Base-by-base conservation (phyloP, 2,329 filamentous ascomycete species). In the Dryadomyces quercus-mongolicae region DNA sequence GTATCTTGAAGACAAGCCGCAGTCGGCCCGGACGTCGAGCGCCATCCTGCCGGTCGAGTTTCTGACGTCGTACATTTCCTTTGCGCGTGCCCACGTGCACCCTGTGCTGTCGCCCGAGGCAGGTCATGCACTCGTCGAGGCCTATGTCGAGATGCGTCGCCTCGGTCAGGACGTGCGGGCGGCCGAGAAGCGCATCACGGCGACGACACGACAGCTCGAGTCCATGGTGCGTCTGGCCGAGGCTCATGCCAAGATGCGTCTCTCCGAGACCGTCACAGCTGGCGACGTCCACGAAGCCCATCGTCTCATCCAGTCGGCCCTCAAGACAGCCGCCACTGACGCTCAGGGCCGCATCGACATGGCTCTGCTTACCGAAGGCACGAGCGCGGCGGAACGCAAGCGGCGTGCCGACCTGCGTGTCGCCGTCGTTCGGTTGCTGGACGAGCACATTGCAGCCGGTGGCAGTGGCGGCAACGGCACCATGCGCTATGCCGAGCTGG, bases 291-390 rank as follows among this genome's bases (percentile, higher is more conserved):
- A 82, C 51, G 93, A 98, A 72, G 91, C 93, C 0, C 88, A 95
- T 49, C 85, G 93, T 12, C 76, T 98, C 45, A 98, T 98, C 69
- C 89, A 92, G 64, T 87, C 84, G 1, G 93, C 94, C 1, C 81
- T 98, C 65, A 97, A 97, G 76, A 94, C 95, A 60, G 88, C 92
- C 0, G 93, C 93, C n/a, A 98, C 94, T 0, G 94, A 98, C 66
- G 74, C 88, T 0, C 78, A 95, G 62, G 93, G 93, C 54, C 77
- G 95, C 55, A 97, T 98, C 64, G 93, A 98, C 66, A 97, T 98
- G 93, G 86, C 87, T 54, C 74, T 98, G 50, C 75, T 98, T 58
- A 96, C 91, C 0, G 93, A 97, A 65, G 93, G 93, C n/a, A 94
- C 88, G 2, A 90, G 86, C 62, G 84, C 89, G 0, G 83, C 83